Evolutionary conservation across 169 alveolate genomes (phyloP), one percentile per base, ranked within the genome.

Genomic region (Miamiensis avidus): DNA sequence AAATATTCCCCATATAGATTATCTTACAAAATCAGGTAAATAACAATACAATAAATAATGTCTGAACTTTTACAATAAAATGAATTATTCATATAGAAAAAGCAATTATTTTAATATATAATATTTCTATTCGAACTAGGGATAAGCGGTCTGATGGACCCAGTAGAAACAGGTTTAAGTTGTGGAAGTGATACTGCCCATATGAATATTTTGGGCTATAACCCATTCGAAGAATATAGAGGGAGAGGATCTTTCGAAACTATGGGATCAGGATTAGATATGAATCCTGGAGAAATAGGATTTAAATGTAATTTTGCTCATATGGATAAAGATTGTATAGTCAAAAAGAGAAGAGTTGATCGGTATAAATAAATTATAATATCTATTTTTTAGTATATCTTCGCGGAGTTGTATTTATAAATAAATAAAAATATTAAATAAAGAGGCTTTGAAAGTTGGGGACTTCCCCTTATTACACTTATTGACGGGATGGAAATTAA

Each of bases 111-210:
- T n/a, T n/a, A n/a, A n/a, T n/a, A n/a, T n/a, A n/a, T n/a, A n/a
- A n/a, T n/a, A n/a, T n/a, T n/a, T n/a, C n/a, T n/a, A n/a, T n/a
- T n/a, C 29, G 6, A n/a, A 29, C 6, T 0, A 79, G 88, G 95
- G 4, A 32, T 91, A 49, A 81, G 84, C 29, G 95, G 97, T 34
- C 28, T 94, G 25, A 91, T 91, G 87, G 97, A 94, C 73, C 95
- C 97, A 11, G 97, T 94, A 0, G 91, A 91, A 87, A 90, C 95
- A 32, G 94, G 95, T 25, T 79, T 91, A 16, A 90, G 95, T 0
- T 93, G 95, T 85, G 96, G 96, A 1, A 88, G 94, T 83, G 96
- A 93, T 75, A 91, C 94, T n/a, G 93, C 96, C 29, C 96, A 93
- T 85, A 91, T 93, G 96, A 65, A 88, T 65, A 86, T 93, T 29